Percentiles rank a stretch among this genome's conserved stretches.
These are phyloP conservation scores for Wallacemonas sp. DNA, from an alignment of 208 protist genomes.

Conservation along the genomic window DNA sequence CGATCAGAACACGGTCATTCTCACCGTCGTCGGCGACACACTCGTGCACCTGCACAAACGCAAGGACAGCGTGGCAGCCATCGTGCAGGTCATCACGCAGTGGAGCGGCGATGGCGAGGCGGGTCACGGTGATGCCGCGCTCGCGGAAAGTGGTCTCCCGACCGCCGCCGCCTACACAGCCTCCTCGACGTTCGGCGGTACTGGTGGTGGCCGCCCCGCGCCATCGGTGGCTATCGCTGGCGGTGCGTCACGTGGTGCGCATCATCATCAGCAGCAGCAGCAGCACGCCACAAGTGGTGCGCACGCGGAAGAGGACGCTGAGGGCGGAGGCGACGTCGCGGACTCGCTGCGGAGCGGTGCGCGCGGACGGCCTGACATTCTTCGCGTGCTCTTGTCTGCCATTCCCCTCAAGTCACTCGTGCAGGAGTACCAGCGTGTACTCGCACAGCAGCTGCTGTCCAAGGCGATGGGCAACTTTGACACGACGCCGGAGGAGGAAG, in stretches of 20 bases:
- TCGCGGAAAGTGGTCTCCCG: constrained; percentile 5
- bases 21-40: constrained; percentile 74
- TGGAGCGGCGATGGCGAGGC: constrained; percentile 40
- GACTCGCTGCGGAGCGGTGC: constrained; percentile 16
- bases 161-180: not conserved
- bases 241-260: constrained; percentile 15
- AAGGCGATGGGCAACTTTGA: constrained; percentile 81
- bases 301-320: constrained; percentile 9
- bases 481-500: constrained; percentile 80
- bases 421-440: constrained; percentile 73
- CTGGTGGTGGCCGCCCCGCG: not conserved
- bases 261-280: no score
- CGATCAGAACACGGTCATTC: constrained; percentile 75
- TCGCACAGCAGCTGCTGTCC: constrained; percentile 68
- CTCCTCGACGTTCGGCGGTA: no score
- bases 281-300: constrained; percentile 15
- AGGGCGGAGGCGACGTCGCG: not conserved
- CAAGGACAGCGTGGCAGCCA: constrained; percentile 74
- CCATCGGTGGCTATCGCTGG: constrained; percentile 10
- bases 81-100: constrained; percentile 82
- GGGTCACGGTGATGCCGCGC: not conserved
- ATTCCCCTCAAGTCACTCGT: constrained; percentile 63
- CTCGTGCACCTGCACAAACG: constrained; percentile 76
- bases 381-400: constrained; percentile 79
- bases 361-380: constrained; percentile 59